These are phyloP conservation scores for Argentina anserina DNA, from an alignment of 306 rosid genomes.

Conservation along the genomic window DNA sequence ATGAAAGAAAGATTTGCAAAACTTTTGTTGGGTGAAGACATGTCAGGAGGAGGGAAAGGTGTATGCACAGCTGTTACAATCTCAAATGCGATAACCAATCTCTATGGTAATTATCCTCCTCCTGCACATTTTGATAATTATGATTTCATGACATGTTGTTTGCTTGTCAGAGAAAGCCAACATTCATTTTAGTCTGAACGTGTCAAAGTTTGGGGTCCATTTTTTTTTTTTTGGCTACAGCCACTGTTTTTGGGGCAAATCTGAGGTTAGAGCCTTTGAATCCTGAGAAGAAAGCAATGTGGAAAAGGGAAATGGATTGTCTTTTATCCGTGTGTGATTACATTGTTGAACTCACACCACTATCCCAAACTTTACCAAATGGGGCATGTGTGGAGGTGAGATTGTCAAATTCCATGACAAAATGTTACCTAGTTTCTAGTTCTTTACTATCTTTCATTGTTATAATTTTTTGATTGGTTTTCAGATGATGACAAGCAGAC, in stretches of 20 bases:
- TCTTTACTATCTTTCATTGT: background rate
- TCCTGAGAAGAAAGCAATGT: conserved; percentile 82
- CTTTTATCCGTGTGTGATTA: conserved; percentile 86
- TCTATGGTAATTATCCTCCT: conserved; percentile 55
- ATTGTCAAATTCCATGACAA: conserved; percentile 16
- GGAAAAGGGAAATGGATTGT: conserved; percentile 95
- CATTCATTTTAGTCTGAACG: conserved; percentile 5
- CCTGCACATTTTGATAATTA: background rate
- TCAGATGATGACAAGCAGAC: conserved; percentile 81
- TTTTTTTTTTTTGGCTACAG: conserved; percentile 34
- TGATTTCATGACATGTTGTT: background rate
- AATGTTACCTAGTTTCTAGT: background rate
- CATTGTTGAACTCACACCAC: conserved; percentile 85
- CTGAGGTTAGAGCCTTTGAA: conserved; percentile 78
- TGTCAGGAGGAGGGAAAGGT: conserved; percentile 98
- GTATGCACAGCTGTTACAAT: conserved; percentile 92
- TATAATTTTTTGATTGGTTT: conserved; percentile 13
- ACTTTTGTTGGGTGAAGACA: conserved; percentile 90
- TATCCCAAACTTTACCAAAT: conserved; percentile 54
- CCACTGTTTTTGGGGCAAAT: conserved; percentile 87
- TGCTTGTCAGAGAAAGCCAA: background rate
- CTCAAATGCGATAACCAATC: conserved; percentile 90
- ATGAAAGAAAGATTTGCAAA: conserved; percentile 91
- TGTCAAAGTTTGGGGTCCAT: background rate
- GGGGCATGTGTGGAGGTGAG: conserved; percentile 78